Conservation (phyloP, 768 basidiomycete species). For the Lentinula aciculospora region DNA sequence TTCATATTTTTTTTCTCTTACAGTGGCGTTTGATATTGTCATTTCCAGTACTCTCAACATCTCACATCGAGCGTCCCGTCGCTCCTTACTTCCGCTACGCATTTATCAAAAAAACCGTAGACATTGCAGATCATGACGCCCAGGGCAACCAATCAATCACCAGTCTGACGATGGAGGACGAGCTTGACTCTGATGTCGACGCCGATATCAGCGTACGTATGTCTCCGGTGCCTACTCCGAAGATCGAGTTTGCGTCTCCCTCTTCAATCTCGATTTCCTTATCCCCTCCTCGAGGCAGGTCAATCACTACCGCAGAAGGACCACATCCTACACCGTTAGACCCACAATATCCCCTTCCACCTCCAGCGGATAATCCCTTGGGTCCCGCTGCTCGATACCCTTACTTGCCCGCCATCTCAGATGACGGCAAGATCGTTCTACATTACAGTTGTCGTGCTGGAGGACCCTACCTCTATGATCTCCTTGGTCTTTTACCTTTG, state of each 20-base stretch:
- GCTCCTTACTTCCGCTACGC: not conserved
- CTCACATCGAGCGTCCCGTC: not conserved
- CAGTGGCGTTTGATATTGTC: slow-evolving; percentile 5
- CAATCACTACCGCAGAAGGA: not conserved
- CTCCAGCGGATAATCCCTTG: slow-evolving; percentile 35
- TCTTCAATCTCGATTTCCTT: not conserved
- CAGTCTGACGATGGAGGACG: not conserved
- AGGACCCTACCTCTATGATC: slow-evolving; percentile 60
- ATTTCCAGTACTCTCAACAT: not conserved
- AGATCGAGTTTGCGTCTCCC: not conserved
- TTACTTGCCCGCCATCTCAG: slow-evolving; percentile 44
- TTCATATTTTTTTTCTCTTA: not conserved
- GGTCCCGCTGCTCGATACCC: slow-evolving; percentile 48
- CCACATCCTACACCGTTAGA: not conserved
- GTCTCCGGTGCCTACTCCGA: not conserved
- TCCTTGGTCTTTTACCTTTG: slow-evolving; percentile 53
- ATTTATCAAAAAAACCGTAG: not conserved
- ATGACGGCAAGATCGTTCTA: slow-evolving; percentile 41
- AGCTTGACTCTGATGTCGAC: not conserved
- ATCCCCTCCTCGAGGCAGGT: not conserved
- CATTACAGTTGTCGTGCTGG: slow-evolving; percentile 60
- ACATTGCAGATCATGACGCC: not conserved
- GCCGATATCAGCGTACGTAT: not conserved
- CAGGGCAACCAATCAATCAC: not conserved
- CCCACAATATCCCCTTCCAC: slow-evolving; percentile 27